Percentiles rank a stretch among this genome's conserved stretches.
phyloP scores from a whole-genome alignment of 495 filamentous ascomycete genomes.

The Xylaria telfairii region DNA sequence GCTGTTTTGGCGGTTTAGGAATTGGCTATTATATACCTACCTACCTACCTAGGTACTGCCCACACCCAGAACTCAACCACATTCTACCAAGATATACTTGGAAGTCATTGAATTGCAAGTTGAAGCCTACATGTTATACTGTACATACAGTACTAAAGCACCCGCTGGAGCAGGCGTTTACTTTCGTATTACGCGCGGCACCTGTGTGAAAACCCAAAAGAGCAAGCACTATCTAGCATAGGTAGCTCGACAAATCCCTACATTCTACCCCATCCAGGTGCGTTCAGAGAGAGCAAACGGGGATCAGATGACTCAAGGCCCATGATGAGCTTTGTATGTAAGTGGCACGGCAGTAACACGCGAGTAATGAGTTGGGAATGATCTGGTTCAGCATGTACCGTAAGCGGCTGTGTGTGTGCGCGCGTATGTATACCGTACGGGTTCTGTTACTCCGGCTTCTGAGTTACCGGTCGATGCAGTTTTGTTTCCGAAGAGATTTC shows the following conservation, averaged over 20 bases:
- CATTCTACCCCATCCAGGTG: neutral
- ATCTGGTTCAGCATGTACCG: neutral
- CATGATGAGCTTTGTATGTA: neutral
- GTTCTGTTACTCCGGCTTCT: neutral
- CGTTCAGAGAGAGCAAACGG: neutral
- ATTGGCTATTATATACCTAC: too few relatives aligned
- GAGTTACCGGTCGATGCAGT: neutral
- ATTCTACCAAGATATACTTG: too few relatives aligned
- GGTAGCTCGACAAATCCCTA: neutral
- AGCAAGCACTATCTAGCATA: neutral
- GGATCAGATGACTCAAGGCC: slow-evolving; percentile 6
- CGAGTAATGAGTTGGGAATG: neutral
- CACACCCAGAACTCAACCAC: too few relatives aligned
- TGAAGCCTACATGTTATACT: too few relatives aligned
- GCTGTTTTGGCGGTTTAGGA: too few relatives aligned
- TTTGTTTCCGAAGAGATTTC: neutral
- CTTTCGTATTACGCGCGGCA: too few relatives aligned
- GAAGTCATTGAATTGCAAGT: too few relatives aligned
- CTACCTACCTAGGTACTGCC: too few relatives aligned
- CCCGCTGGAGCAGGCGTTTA: too few relatives aligned
- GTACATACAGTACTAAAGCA: too few relatives aligned
- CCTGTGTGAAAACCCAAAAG: too few relatives aligned
- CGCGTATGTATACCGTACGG: neutral
- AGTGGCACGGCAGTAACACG: neutral
- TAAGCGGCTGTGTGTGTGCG: neutral